Evolutionary conservation across 768 basidiomycete species (phyloP), one percentile per base, ranked within the genome.

Genomic region (Lactarius psammicola): DNA sequence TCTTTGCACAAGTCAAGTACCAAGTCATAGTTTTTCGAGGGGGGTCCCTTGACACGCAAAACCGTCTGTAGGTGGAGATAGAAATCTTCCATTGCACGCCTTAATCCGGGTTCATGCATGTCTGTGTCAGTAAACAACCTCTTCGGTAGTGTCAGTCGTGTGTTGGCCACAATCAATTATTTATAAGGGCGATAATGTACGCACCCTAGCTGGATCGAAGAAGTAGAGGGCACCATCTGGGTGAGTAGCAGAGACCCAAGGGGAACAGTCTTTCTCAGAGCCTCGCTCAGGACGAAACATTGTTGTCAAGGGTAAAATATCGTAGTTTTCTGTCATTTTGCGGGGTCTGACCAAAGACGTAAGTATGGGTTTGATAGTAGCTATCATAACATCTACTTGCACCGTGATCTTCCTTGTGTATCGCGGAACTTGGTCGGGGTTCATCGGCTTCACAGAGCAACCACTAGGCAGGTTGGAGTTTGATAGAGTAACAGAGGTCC

Each of bases 111-210:
- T 23, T 85, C 77, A 42, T 76, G 80, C 9, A 87, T 73, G 65
- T 86, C 71, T 34, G 79, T 80, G 64, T 87, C 86, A 0, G 85
- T 85, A 31, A 81, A 82, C 0, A 82, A 77, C 60, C 76, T 79
- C 82, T 85, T 23, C n/a, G 28, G 4, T 58, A 11, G n/a, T n/a
- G 30, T 23, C 33, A 28, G 2, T 46, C 7, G 9, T 33, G 30
- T 18, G 56, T 20, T 31, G 20, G 10, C 51, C 6, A 15, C 28
- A 11, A 44, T 44, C 18, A 20, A 49, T 26, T 38, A 62, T 42
- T 9, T 8, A 34, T 6, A 13, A 54, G 18, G 8, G 33, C 1
- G 44, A n/a, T 26, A 4, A 31, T 51, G 17, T 42, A 69, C 77
- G 44, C 44, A 44, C 44, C 44, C n/a, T 44, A n/a, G 0, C 20